Base-by-base conservation (phyloP, 1,284 basidiomycete genomes). In the Hymenochaete sp. region DNA sequence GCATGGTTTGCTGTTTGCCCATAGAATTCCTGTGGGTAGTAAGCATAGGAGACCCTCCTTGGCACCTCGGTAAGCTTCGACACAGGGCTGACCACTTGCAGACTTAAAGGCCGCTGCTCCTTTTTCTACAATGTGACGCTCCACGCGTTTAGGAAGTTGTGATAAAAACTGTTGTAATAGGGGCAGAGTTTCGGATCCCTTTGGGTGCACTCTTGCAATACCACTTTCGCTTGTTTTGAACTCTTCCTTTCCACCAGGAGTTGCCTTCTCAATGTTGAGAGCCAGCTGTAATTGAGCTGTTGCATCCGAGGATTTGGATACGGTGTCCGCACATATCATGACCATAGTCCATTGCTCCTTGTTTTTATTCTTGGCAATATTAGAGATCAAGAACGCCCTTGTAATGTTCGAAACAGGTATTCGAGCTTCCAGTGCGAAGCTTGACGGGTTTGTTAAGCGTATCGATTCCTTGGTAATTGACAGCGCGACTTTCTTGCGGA, bases 31-130 rank as follows among this genome's bases (percentile, higher is more conserved):
- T 24, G 67, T 62, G 25, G 67, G 61, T 41, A 81, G 65, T 65
- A 86, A 86, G 79, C 81, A 85, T 25, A 87, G 62, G 36, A 70
- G 80, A 1, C 82, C 82, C 2, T 70, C 59, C 56, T 84, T 85
- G 1, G 82, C 82, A 21, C 71, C 72, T 26, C 77, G 73, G 58
- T 82, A 79, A 3, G 80, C 81, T 48, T 79, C 74, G 14, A 83
- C 63, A 1, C 79, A 80, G 1, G 78, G 75, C 1, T 51, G 73
- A 65, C 8, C 72, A 55, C 19, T 32, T 57, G 6, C 62, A 56
- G 25, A 62, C 62, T 1, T 66, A 64, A 49, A 62, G 3, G 42
- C 35, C 31, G 33, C 41, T 13, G 42, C 25, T 21, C 25, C 36
- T 13, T 39, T 26, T 11, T 40, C 38, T 11, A 45, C 40, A 13